Conservation (phyloP, 1,284 basidiomycete genomes). For the Heimioporus retisporus region DNA sequence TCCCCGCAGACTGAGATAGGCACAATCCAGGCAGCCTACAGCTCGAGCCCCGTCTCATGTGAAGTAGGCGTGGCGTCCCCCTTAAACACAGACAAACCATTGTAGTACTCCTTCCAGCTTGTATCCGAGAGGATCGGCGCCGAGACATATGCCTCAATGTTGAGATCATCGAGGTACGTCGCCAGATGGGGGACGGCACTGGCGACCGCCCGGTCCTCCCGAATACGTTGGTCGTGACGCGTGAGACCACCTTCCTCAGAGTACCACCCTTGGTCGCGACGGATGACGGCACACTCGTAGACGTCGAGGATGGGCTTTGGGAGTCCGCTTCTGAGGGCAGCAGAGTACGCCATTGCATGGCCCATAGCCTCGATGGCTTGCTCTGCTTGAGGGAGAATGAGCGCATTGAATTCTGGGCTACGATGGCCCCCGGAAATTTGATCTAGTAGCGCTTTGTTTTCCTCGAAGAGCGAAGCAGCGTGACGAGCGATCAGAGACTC, state of each 20-base stretch:
- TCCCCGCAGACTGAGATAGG: too few relatives aligned
- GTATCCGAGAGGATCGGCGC: conserved; percentile 64
- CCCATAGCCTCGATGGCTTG: conserved; percentile 60
- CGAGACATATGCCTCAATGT: conserved; percentile 57
- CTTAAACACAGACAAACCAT: background rate
- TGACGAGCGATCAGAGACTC: conserved; percentile 59
- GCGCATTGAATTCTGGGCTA: conserved; percentile 55
- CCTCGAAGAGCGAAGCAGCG: conserved; percentile 53
- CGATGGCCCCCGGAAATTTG: conserved; percentile 53
- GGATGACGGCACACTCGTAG: conserved; percentile 60
- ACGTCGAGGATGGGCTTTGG: conserved; percentile 59
- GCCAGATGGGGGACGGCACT: conserved; percentile 55
- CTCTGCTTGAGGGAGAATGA: conserved; percentile 61
- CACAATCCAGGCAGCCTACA: too few relatives aligned
- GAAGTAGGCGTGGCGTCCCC: too few relatives aligned
- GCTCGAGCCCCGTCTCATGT: too few relatives aligned
- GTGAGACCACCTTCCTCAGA: conserved; percentile 55
- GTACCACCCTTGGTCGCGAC: conserved; percentile 64
- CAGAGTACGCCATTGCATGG: conserved; percentile 63
- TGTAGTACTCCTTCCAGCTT: background rate
- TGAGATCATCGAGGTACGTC: conserved; percentile 51
- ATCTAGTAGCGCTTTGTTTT: conserved; percentile 51
- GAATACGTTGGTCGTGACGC: conserved; percentile 53
- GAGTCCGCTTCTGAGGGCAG: conserved; percentile 51
- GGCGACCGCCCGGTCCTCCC: conserved; percentile 57